Evolutionary conservation across 23 red algal genomes (phyloP).

Genomic region (Gracilaria vermiculophylla): DNA sequence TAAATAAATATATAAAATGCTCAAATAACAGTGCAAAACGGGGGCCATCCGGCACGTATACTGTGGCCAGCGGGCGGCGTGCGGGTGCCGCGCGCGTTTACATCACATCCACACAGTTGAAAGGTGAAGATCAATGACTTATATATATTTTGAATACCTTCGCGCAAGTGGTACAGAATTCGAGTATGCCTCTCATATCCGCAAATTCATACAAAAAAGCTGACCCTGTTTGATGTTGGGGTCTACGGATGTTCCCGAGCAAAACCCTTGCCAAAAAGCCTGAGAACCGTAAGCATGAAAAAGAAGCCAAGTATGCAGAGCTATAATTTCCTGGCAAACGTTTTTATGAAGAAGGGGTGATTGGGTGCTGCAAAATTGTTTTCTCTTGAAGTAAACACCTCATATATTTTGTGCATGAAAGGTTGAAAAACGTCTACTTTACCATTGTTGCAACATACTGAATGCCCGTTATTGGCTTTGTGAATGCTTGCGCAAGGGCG

Average conservation of each 20-base stretch:
- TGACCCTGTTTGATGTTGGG: not conserved
- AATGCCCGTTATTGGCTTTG: too few species aligned
- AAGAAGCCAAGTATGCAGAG: constrained; percentile 10
- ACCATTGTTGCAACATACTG: too few species aligned
- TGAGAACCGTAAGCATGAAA: constrained; percentile 18
- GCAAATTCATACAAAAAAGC: not conserved
- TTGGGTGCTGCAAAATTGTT: not conserved
- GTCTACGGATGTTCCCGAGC: not conserved
- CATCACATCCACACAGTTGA: not conserved
- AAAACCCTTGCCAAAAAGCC: constrained; percentile 3
- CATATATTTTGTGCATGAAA: not conserved
- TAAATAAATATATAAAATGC: too few species aligned
- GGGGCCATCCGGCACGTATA: too few species aligned
- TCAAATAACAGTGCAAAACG: too few species aligned
- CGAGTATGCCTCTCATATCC: not conserved
- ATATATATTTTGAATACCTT: not conserved
- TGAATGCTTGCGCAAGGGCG: too few species aligned
- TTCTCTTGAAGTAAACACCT: not conserved
- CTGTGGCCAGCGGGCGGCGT: too few species aligned
- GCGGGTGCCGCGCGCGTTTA: not conserved
- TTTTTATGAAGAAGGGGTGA: constrained; percentile 6
- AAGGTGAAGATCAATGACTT: not conserved
- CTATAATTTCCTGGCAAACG: not conserved
- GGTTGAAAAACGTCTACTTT: constrained; percentile 9
- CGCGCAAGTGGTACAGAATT: not conserved